Conservation (phyloP, 768 basidiomycete species). For the Panaeolus cyanescens region DNA sequence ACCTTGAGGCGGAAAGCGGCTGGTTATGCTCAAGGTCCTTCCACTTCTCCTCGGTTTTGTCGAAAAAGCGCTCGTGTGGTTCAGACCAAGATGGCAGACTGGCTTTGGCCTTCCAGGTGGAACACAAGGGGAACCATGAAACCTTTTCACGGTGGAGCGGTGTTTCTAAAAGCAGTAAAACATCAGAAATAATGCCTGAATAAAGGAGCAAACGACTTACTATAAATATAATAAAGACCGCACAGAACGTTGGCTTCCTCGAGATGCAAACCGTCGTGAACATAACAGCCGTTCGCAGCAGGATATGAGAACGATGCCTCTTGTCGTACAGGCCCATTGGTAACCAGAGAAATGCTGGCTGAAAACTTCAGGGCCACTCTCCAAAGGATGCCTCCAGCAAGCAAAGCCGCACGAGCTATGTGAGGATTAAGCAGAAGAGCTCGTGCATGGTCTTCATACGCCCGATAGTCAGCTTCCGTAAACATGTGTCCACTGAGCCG, state of each 20-base stretch:
- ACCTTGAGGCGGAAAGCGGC: not conserved
- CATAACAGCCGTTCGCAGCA: not conserved
- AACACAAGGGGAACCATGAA: not conserved
- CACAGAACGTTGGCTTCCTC: not conserved
- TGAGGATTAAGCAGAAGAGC: not conserved
- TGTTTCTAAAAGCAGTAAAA: not conserved
- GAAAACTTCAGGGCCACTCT: not conserved
- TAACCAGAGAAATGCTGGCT: not conserved
- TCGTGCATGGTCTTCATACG: not conserved
- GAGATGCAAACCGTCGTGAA: not conserved
- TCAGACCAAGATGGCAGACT: not conserved
- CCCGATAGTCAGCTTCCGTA: not conserved
- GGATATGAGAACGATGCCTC: not conserved
- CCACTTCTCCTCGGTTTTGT: not conserved
- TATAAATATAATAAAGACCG: not conserved
- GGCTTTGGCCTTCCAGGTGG: not conserved
- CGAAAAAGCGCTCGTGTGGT: not conserved
- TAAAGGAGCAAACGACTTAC: not conserved
- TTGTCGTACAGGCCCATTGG: not conserved
- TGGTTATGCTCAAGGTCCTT: not conserved
- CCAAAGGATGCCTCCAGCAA: conserved; percentile 9
- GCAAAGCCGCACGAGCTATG: conserved; percentile 3
- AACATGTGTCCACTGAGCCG: not conserved
- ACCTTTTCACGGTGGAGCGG: not conserved
- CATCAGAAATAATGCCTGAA: not conserved